Percentiles rank a stretch among this genome's conserved stretches.
Evolutionary conservation across 2,329 filamentous ascomycete genomes (phyloP).

Genomic region (Hypoxylon sp.): DNA sequence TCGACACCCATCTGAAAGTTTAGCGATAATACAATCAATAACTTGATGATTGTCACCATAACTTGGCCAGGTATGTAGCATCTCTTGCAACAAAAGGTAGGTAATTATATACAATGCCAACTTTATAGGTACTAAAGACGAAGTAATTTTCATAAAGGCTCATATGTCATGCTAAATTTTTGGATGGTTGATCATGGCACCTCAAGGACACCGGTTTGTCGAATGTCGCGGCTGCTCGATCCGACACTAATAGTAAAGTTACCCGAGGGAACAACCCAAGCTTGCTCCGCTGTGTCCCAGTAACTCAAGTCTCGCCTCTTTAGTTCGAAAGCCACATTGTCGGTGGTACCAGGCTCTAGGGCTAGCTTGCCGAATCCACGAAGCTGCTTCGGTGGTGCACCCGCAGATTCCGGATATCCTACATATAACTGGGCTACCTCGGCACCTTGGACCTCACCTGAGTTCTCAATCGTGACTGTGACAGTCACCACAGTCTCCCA

Average conservation of each 20-base stretch:
- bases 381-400: conserved; percentile 59
- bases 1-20: no score
- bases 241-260: conserved; percentile 54
- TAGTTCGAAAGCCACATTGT: conserved; percentile 61
- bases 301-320: conserved; percentile 69
- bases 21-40: no score
- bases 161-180: no score
- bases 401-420: conserved; percentile 52
- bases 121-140: neutral
- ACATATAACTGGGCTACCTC: conserved; percentile 72
- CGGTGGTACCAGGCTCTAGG: conserved; percentile 57
- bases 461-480: conserved; percentile 71
- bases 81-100: no score
- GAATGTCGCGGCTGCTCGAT: conserved; percentile 57
- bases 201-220: conserved; percentile 49
- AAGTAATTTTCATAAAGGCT: no score
- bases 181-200: no score
- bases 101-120: no score
- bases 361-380: conserved; percentile 69
- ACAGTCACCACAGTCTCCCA: conserved; percentile 58
- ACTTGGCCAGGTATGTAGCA: no score
- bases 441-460: conserved; percentile 66
- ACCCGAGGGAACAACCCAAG: conserved; percentile 59
- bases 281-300: conserved; percentile 67
- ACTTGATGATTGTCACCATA: no score